Percentiles rank a stretch among this genome's conserved stretches.
Conservation (phyloP, 805 yeast genomes). For the Pichia sporocuriosa region DNA sequence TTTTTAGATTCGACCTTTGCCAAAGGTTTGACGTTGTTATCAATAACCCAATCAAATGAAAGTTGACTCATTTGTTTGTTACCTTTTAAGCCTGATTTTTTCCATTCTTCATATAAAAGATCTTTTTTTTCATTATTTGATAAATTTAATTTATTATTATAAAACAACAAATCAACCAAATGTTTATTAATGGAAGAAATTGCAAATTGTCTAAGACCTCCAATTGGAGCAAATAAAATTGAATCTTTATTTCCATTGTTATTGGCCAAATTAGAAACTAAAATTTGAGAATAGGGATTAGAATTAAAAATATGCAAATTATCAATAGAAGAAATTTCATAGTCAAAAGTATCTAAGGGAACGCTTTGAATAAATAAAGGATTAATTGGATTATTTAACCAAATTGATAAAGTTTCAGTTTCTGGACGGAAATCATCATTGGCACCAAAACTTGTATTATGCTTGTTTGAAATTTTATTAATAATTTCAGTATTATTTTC, state of each 20-base stretch:
- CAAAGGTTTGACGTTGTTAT: constrained; percentile 24
- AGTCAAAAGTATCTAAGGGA: neutral
- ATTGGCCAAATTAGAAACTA: constrained; percentile 15
- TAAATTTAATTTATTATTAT: neutral
- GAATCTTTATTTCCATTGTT: constrained; percentile 15
- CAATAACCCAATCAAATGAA: constrained; percentile 28
- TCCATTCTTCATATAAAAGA: constrained; percentile 19
- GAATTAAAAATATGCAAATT: constrained; percentile 9
- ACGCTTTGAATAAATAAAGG: constrained; percentile 17
- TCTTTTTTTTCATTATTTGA: constrained; percentile 13
- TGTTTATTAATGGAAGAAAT: constrained; percentile 23
- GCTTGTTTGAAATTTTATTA: too few relatives aligned
- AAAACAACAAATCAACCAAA: constrained; percentile 19
- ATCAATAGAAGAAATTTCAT: neutral
- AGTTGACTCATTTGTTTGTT: constrained; percentile 29
- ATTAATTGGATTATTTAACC: constrained; percentile 25
- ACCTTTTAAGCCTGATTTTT: constrained; percentile 18
- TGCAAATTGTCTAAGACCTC: constrained; percentile 36
- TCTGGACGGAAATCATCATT: constrained; percentile 24
- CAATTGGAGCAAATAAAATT: constrained; percentile 34
- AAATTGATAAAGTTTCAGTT: constrained; percentile 23
- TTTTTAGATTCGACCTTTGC: constrained; percentile 23
- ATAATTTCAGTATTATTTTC: too few relatives aligned
- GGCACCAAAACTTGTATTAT: too few relatives aligned
- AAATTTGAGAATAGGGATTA: constrained; percentile 16